Conservation (phyloP, 2,329 filamentous ascomycete species). For the Ophiosphaerella narmari region DNA sequence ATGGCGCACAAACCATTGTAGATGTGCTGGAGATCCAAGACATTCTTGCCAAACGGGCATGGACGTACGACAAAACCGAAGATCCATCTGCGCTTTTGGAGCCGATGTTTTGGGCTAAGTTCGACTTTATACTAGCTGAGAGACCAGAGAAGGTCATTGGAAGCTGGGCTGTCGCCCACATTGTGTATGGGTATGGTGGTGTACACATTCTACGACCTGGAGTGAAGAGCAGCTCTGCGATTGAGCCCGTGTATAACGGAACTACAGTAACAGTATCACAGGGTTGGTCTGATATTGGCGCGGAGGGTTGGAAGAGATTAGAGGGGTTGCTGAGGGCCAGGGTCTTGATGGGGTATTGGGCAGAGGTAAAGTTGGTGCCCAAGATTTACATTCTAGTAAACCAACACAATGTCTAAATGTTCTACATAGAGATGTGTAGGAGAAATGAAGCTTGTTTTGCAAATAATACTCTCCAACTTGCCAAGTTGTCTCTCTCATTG, state of each 20-base stretch:
- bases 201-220: slow-evolving; percentile 55
- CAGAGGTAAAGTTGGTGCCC: slow-evolving; percentile 58
- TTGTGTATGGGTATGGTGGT: slow-evolving; percentile 58
- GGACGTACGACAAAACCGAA: slow-evolving; percentile 66
- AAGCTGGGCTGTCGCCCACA: slow-evolving; percentile 58
- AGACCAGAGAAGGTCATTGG: slow-evolving; percentile 53
- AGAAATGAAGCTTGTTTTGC: too few species aligned
- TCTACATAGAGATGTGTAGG: not conserved
- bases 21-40: slow-evolving; percentile 31
- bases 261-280: slow-evolving; percentile 14
- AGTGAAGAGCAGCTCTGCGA: slow-evolving; percentile 24
- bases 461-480: not conserved
- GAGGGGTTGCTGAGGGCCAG: slow-evolving; percentile 41
- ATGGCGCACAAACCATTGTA: slow-evolving; percentile 31
- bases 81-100: slow-evolving; percentile 53
- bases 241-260: slow-evolving; percentile 17
- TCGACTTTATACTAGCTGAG: slow-evolving; percentile 65
- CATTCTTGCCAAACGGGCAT: slow-evolving; percentile 37
- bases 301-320: slow-evolving; percentile 32
- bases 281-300: slow-evolving; percentile 22
- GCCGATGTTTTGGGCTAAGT: slow-evolving; percentile 60
- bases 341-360: slow-evolving; percentile 59
- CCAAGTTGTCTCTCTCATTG: not conserved
- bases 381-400: slow-evolving; percentile 56
- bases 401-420: not conserved